Evolutionary conservation across 108 stramenopile species (phyloP).

Genomic region (Mayamaea pseudoterrestris): DNA sequence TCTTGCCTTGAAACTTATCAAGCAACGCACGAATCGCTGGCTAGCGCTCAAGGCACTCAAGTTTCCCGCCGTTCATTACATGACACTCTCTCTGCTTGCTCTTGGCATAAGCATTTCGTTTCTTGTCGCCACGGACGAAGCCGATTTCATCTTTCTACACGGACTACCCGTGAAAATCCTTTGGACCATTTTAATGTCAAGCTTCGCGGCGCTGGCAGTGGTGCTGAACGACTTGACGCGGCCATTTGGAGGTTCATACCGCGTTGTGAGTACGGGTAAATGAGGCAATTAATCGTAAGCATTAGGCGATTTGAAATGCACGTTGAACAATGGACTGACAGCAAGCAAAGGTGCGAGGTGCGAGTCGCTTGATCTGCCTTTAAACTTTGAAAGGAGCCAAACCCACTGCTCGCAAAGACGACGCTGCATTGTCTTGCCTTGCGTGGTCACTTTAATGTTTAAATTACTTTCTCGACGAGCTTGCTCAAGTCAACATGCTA

Average conservation of each 20-base stretch:
- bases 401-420: too few species aligned
- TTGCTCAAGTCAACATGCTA: too few species aligned
- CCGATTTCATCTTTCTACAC: conserved; percentile 5
- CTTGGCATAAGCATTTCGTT: conserved; percentile 4
- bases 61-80: conserved; percentile 11
- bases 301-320: too few species aligned
- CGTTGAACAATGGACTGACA: too few species aligned
- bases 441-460: too few species aligned
- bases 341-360: too few species aligned
- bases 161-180: conserved; percentile 7
- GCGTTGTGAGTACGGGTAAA: too few species aligned
- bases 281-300: too few species aligned
- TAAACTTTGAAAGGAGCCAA: too few species aligned
- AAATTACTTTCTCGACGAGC: too few species aligned
- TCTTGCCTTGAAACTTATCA: conserved; percentile 8
- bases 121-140: conserved; percentile 12
- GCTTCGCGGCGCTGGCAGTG: conserved; percentile 8
- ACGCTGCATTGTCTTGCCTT: too few species aligned
- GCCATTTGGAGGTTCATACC: conserved; percentile 11
- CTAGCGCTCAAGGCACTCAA: conserved; percentile 26
- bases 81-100: conserved; percentile 7
- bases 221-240: conserved; percentile 3
- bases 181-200: conserved; percentile 7
- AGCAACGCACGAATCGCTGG: conserved; percentile 31
- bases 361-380: too few species aligned